These are phyloP conservation scores for Candida coquimbonensis DNA, from an alignment of 805 yeast genomes.

Conservation along the genomic window DNA sequence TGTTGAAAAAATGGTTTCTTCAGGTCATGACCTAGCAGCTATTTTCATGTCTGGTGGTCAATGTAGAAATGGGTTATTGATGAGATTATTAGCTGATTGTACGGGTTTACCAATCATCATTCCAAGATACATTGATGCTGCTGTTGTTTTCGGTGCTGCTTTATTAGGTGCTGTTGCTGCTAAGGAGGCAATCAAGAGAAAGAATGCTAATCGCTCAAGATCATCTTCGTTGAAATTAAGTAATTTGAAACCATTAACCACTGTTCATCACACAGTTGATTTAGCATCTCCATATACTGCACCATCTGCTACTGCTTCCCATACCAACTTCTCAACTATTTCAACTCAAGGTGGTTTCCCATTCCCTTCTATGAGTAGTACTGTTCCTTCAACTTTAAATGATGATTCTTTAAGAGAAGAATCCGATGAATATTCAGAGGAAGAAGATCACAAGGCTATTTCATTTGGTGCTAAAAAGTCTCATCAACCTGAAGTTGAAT, in stretches of 20 bases:
- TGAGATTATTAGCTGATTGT: slow-evolving; percentile 87
- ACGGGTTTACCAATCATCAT: slow-evolving; percentile 87
- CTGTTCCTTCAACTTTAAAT: background rate
- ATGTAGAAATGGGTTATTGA: slow-evolving; percentile 83
- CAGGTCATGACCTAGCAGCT: slow-evolving; percentile 71
- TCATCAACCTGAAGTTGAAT: slow-evolving; percentile 46
- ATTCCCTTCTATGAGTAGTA: slow-evolving; percentile 36
- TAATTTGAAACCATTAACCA: slow-evolving; percentile 20
- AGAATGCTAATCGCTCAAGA: slow-evolving; percentile 11
- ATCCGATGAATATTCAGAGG: slow-evolving; percentile 35
- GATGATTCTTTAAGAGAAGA: slow-evolving; percentile 28
- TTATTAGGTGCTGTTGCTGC: slow-evolving; percentile 93
- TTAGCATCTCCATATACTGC: slow-evolving; percentile 70
- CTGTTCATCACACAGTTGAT: slow-evolving; percentile 9
- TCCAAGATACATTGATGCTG: slow-evolving; percentile 93
- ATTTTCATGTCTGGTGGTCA: slow-evolving; percentile 96
- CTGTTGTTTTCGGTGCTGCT: slow-evolving; percentile 95
- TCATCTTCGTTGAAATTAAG: slow-evolving; percentile 21
- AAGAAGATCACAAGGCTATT: slow-evolving; percentile 41
- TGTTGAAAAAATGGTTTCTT: slow-evolving; percentile 70
- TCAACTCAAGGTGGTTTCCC: slow-evolving; percentile 33
- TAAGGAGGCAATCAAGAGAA: slow-evolving; percentile 40
- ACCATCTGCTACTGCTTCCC: slow-evolving; percentile 69
- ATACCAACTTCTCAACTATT: slow-evolving; percentile 38
- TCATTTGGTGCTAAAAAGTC: slow-evolving; percentile 53